A percentile compares a stretch with the other conserved stretches of the same genome.
Conservation (phyloP, 495 filamentous ascomycete genomes). For the Podospora fimiseda region DNA sequence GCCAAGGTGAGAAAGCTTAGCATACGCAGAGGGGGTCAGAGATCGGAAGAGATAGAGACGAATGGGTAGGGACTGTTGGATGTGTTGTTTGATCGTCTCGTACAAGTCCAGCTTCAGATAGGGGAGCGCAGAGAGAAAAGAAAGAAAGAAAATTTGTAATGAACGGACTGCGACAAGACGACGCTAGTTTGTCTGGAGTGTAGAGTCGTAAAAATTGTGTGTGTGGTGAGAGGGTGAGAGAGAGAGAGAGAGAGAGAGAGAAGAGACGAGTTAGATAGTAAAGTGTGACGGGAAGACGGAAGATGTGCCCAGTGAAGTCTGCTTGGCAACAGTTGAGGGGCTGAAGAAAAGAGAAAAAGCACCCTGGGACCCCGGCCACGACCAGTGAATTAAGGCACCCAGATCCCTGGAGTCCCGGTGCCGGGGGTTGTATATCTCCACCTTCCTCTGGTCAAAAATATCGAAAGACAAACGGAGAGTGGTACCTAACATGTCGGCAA, state of each 20-base stretch:
- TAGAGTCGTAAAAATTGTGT: not conserved
- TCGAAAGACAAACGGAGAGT: too few relatives aligned
- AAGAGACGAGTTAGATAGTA: not conserved
- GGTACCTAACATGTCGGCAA: too few relatives aligned
- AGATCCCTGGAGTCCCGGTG: not conserved
- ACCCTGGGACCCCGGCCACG: constrained; percentile 4
- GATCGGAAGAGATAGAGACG: not conserved
- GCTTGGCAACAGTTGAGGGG: constrained; percentile 12
- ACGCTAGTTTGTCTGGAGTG: too few relatives aligned
- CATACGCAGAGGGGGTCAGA: too few relatives aligned
- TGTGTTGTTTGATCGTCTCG: too few relatives aligned
- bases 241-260: not conserved
- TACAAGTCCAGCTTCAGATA: not conserved
- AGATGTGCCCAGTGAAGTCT: constrained; percentile 12
- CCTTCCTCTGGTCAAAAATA: too few relatives aligned
- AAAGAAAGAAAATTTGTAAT: not conserved
- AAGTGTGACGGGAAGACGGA: constrained; percentile 11
- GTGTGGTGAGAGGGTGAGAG: not conserved
- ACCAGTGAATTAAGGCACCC: not conserved
- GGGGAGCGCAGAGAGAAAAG: too few relatives aligned
- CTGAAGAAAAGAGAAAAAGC: constrained; percentile 13
- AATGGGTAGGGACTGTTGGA: not conserved
- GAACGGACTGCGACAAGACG: constrained; percentile 6
- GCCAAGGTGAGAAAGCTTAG: constrained; percentile 18
- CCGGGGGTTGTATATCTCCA: not conserved